phyloP scores from a whole-genome alignment of 768 basidiomycete species.

The Infundibulicybe gibba region DNA sequence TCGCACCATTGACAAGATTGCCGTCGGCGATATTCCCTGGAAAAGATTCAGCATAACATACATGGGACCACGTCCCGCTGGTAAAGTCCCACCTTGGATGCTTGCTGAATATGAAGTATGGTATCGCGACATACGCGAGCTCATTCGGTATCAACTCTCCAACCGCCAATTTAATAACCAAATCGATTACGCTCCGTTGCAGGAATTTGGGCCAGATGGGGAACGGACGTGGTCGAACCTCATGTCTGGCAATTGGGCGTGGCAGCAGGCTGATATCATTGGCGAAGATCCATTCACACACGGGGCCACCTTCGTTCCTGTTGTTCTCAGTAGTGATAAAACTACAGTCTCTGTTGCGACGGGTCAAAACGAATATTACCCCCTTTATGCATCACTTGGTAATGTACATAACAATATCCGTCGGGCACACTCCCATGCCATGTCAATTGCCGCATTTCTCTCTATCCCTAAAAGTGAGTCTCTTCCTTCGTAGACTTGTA shows the following conservation, averaged over 20 bases:
- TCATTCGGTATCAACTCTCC: slow-evolving; percentile 20
- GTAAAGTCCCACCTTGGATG: slow-evolving; percentile 19
- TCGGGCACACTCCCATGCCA: not conserved
- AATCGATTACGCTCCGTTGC: slow-evolving; percentile 15
- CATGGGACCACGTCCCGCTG: slow-evolving; percentile 8
- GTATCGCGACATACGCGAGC: slow-evolving; percentile 17
- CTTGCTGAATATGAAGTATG: slow-evolving; percentile 14
- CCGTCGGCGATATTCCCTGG: slow-evolving; percentile 12
- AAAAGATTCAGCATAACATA: slow-evolving; percentile 10
- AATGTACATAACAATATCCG: slow-evolving; percentile 6
- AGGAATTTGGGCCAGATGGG: not conserved
- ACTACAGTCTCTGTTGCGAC: not conserved
- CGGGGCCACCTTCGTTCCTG: not conserved
- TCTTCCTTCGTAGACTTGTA: not conserved
- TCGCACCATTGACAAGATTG: slow-evolving; percentile 18
- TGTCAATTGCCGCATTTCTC: not conserved
- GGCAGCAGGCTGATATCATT: not conserved
- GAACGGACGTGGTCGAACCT: not conserved
- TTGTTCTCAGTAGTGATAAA: not conserved
- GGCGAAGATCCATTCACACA: not conserved
- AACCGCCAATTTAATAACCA: slow-evolving; percentile 28
- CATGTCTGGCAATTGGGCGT: not conserved
- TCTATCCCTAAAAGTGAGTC: not conserved
- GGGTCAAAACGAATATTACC: slow-evolving; percentile 10
- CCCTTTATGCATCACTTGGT: slow-evolving; percentile 10